Conservation (phyloP, 371 early-diverging fungal species). For the Nosema granulosis region DNA sequence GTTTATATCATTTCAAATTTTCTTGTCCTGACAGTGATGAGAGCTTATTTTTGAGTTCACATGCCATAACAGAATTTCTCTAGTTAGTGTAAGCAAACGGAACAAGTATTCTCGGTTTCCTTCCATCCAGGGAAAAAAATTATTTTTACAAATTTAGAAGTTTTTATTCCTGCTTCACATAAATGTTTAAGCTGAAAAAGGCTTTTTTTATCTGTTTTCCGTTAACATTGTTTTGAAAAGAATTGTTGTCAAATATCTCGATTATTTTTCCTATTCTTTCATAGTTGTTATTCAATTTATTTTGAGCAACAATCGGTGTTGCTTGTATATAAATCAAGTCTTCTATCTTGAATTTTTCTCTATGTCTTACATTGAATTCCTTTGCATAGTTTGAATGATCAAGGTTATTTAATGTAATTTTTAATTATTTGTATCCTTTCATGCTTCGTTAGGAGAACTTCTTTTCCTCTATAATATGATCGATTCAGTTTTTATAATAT, state of each 20-base stretch:
- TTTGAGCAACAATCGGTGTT: too few relatives aligned
- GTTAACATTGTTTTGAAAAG: neutral
- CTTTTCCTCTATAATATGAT: neutral
- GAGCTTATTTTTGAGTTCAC: neutral
- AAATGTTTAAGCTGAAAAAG: slow-evolving; percentile 9
- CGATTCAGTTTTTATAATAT: neutral
- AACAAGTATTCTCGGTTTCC: too few relatives aligned
- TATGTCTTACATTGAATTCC: neutral
- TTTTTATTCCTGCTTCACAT: too few relatives aligned
- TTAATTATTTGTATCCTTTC: neutral
- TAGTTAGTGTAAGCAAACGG: neutral
- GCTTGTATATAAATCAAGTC: neutral
- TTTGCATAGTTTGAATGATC: neutral
- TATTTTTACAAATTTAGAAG: too few relatives aligned
- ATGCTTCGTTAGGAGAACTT: slow-evolving; percentile 10
- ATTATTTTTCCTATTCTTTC: neutral
- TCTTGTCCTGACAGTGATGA: neutral
- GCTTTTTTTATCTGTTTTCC: slow-evolving; percentile 7
- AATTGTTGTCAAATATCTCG: neutral
- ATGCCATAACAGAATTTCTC: neutral
- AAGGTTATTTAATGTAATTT: neutral
- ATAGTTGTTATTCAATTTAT: neutral
- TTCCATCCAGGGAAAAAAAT: too few relatives aligned
- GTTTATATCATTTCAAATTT: neutral
- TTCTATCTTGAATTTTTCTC: neutral